Evolutionary conservation across 2,329 filamentous ascomycete genomes (phyloP).

Genomic region (Berkeleyomyces basicola): DNA sequence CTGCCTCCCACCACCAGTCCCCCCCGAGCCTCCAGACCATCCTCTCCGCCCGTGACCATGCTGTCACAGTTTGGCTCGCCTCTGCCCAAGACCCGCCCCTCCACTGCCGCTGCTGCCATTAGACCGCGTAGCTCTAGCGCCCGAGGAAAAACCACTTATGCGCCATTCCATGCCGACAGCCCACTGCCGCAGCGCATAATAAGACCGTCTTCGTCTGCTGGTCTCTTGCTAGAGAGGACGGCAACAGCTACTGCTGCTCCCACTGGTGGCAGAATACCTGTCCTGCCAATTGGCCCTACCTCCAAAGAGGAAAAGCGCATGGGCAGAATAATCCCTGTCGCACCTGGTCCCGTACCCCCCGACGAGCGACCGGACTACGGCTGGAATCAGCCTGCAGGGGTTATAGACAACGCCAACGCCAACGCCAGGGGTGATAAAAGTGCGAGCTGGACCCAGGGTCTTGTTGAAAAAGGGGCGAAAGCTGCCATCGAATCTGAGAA

Average conservation of each 20-base stretch:
- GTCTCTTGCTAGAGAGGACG: background rate
- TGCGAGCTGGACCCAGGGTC: slow-evolving; percentile 1
- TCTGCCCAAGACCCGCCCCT: background rate
- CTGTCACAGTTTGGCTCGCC: background rate
- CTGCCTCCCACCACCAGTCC: background rate
- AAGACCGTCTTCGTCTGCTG: slow-evolving; percentile 3
- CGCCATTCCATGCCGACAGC: slow-evolving; percentile 3
- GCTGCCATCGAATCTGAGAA: slow-evolving; percentile 3
- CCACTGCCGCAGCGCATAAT: background rate
- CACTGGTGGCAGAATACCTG: background rate
- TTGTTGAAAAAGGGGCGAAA: slow-evolving; percentile 2
- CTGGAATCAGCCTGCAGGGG: slow-evolving; percentile 7
- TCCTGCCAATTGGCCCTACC: background rate
- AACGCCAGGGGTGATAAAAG: background rate
- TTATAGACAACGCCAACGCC: background rate
- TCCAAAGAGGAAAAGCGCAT: slow-evolving; percentile 2
- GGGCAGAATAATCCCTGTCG: slow-evolving; percentile 9
- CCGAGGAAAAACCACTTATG: slow-evolving; percentile 5
- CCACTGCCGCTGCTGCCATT: background rate
- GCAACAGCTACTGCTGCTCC: background rate
- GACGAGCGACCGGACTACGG: slow-evolving; percentile 13
- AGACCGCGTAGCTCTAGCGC: background rate
- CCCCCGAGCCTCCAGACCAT: background rate
- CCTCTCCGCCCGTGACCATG: background rate
- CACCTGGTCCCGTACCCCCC: slow-evolving; percentile 4